Percentiles rank a stretch among this genome's conserved stretches.
phyloP scores from a whole-genome alignment of 495 filamentous ascomycete species.

The Penicillium fimorum region DNA sequence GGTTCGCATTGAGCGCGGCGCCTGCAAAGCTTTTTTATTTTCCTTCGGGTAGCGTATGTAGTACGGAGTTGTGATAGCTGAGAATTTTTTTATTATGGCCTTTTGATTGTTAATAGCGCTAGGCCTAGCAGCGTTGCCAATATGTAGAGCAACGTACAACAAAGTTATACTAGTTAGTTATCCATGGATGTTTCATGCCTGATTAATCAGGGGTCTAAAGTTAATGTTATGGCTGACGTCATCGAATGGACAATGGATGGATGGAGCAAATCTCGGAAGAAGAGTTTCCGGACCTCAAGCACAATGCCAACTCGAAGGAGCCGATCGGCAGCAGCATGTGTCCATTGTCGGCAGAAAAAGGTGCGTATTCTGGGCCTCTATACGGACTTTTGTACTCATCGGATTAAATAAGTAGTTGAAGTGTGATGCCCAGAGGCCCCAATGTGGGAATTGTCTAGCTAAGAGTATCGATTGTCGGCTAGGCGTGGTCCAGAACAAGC shows the following conservation, averaged over 20 bases:
- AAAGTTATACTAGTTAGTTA: no score
- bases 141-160: not conserved
- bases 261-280: constrained; percentile 7
- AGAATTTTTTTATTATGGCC: not conserved
- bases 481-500: constrained; percentile 19
- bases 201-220: not conserved
- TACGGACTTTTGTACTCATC: not conserved
- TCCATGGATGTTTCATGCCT: not conserved
- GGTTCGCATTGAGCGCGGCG: constrained; percentile 7
- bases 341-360: constrained; percentile 33
- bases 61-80: not conserved
- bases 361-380: constrained; percentile 8
- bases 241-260: not conserved
- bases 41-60: not conserved
- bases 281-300: constrained; percentile 5
- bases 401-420: constrained; percentile 22
- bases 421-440: constrained; percentile 29
- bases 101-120: not conserved
- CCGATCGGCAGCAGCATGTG: constrained; percentile 29
- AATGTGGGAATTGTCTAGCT: constrained; percentile 26
- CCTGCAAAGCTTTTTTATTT: not conserved
- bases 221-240: constrained; percentile 1
- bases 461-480: constrained; percentile 26
- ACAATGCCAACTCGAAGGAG: constrained; percentile 23
- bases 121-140: not conserved